A percentile compares a stretch with the other conserved stretches of the same genome.
phyloP scores from a whole-genome alignment of 306 rosid genomes.

The Dalbergia cochinchinensis region DNA sequence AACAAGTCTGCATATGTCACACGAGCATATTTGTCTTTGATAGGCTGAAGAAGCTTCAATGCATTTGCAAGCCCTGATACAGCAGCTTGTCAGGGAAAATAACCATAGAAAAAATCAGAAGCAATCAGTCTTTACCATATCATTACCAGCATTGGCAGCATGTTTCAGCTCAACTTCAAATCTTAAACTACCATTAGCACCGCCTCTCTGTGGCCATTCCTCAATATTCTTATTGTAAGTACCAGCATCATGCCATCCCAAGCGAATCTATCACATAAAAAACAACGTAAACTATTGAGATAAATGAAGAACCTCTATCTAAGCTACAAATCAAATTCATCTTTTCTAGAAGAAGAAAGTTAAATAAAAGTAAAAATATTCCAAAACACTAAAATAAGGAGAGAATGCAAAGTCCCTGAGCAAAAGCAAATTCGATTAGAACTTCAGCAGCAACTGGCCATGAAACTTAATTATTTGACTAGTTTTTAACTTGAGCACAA shows the following conservation, averaged over 20 bases:
- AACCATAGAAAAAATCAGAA: constrained; percentile 28
- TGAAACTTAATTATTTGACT: no score
- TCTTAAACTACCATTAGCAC: constrained; percentile 95
- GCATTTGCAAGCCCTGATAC: constrained; percentile 89
- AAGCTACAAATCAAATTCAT: constrained; percentile 7
- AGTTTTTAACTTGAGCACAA: no score
- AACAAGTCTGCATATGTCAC: constrained; percentile 97
- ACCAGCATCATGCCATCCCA: constrained; percentile 99
- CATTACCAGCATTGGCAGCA: constrained; percentile 93
- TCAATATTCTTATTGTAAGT: constrained; percentile 89
- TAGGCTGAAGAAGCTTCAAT: constrained; percentile 92
- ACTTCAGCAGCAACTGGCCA: background rate
- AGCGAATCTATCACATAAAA: constrained; percentile 68
- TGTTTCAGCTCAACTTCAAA: constrained; percentile 90
- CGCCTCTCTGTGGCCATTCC: constrained; percentile 97
- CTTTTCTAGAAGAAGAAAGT: background rate
- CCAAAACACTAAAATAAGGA: background rate
- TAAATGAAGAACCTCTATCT: background rate
- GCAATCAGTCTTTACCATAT: constrained; percentile 15
- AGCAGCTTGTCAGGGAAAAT: constrained; percentile 42
- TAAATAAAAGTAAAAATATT: background rate
- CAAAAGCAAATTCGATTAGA: constrained; percentile 10
- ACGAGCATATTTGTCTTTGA: constrained; percentile 86
- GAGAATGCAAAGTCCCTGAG: constrained; percentile 28
- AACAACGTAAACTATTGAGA: constrained; percentile 15